Conservation (phyloP, 2,329 filamentous ascomycete species). For the Aphanoascus verrucosus region DNA sequence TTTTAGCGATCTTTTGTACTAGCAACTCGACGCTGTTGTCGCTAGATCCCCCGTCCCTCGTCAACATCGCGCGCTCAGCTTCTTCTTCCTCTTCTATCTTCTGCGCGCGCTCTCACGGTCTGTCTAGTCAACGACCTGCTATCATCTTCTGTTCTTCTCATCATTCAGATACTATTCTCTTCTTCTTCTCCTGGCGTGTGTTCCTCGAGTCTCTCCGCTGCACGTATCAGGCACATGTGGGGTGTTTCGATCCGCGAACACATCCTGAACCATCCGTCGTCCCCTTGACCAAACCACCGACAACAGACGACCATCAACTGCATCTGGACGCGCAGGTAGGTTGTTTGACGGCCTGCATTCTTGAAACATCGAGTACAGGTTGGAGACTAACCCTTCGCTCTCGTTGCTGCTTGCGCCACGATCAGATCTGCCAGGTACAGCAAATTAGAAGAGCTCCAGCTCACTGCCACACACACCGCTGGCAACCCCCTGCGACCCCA, state of each 20-base stretch:
- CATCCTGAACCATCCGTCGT: background rate
- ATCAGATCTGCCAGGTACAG: slow-evolving; percentile 10
- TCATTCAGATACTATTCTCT: no score
- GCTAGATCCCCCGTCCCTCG: background rate
- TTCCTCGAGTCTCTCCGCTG: no score
- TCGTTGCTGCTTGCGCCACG: slow-evolving; percentile 8
- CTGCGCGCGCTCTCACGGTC: no score
- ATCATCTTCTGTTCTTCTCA: no score
- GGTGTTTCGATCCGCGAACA: background rate
- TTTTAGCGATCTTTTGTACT: no score
- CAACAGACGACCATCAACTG: background rate
- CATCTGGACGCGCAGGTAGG: background rate
- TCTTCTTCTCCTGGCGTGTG: no score
- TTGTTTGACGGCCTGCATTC: background rate
- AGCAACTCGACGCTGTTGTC: background rate
- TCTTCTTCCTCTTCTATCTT: no score
- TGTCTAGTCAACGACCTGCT: no score
- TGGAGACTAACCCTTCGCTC: background rate
- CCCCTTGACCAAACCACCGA: background rate
- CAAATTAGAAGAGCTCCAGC: slow-evolving; percentile 8
- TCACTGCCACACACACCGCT: slow-evolving; percentile 10
- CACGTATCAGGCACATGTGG: background rate
- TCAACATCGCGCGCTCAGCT: no score
- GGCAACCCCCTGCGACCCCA: background rate
- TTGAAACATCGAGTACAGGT: background rate